phyloP scores from a whole-genome alignment of 257 asterid genomes.

The Cordia subcordata region DNA sequence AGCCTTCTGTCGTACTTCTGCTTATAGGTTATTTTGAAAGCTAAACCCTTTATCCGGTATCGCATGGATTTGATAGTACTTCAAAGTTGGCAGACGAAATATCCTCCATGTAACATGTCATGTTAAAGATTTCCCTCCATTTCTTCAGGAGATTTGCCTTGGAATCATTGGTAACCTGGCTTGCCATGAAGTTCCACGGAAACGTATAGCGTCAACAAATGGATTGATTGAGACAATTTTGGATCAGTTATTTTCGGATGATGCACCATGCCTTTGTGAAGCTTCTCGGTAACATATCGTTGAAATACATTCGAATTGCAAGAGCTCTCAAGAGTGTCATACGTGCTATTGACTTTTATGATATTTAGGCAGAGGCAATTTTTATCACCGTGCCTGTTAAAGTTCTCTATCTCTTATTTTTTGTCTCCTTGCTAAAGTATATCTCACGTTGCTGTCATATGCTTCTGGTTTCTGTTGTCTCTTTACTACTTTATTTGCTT shows the following conservation, averaged over 20 bases:
- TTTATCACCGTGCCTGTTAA: background rate
- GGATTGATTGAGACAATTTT: conserved; percentile 55
- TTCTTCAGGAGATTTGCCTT: conserved; percentile 79
- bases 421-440: no score
- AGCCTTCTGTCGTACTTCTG: conserved; percentile 18
- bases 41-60: background rate
- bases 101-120: background rate
- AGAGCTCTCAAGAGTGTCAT: conserved; percentile 1
- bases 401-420: no score
- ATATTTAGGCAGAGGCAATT: no score
- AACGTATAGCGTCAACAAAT: conserved; percentile 46
- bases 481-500: no score
- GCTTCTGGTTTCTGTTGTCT: no score
- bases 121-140: conserved; percentile 10
- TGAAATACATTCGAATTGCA: background rate
- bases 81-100: background rate
- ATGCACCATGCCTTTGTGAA: conserved; percentile 87
- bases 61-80: background rate
- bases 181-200: conserved; percentile 72
- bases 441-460: no score
- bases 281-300: conserved; percentile 50
- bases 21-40: conserved; percentile 6
- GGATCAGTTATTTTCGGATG: conserved; percentile 74
- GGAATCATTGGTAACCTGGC: conserved; percentile 93
- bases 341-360: background rate